Base-by-base conservation (phyloP, 768 basidiomycete genomes). In the Lyophyllum semitale region DNA sequence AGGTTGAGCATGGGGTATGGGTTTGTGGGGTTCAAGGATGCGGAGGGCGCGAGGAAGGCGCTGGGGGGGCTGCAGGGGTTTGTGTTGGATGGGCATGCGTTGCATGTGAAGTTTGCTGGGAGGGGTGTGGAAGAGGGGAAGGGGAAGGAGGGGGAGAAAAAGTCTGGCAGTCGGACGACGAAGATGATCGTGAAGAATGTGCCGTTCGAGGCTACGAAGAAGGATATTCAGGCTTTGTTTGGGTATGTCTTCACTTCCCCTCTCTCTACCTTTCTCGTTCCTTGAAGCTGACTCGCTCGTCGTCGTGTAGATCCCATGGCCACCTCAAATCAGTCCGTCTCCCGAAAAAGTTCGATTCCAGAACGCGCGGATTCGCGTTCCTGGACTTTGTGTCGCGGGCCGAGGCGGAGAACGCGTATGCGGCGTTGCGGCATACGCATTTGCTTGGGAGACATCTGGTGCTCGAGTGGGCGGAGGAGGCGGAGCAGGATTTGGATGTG, bases 151-250 rank as follows among this genome's bases (percentile, higher is more conserved):
- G 64, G 35, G 72, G 71, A 57, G 69, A 61, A 45, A 74, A 72
- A 41, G 68, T 62, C 12, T 67, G 63, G 15, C 75, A 66, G 29
- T 71, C 65, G 23, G 55, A 89, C 90, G 58, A 91, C 94, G 59
- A 98, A 98, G 84, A 87, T 98, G 81, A 85, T 98, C 47, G 93
- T 98, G 61, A 98, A 98, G 84, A 99, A 99, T 64, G 82, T 98
- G 51, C 95, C 97, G 37, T 99, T 99, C 75, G 97, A 99, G 71
- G 93, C 89, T 42, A 89, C 89, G 40, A 93, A 90, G 77, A 94
- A 91, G 74, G 97, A 99, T 62, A 80, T 99, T 23, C 79, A 90
- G 51, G 89, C 91, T 58, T 71, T 98, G 32, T 97, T 98, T 70
- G 82, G 89, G 93, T 95, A 59, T 53, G 88, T 80, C 20, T 29